Evolutionary conservation across 345 rosid species (phyloP).

Genomic region (Lepidium sativum): DNA sequence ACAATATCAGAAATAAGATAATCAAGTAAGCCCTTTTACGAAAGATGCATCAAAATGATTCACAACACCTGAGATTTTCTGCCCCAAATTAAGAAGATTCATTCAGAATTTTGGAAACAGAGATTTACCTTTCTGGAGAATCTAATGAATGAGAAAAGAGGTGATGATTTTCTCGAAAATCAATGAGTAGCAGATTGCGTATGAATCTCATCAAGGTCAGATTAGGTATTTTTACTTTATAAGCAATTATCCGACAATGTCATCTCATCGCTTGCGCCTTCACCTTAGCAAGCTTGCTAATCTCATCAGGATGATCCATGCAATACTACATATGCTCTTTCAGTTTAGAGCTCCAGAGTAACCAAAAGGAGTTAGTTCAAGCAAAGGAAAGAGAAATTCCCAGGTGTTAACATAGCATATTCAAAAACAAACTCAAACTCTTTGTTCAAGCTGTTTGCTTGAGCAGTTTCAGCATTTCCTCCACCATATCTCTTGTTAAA

Average conservation of each 20-base stretch:
- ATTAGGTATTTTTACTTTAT: too few relatives aligned
- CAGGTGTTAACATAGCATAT: too few relatives aligned
- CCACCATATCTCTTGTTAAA: too few relatives aligned
- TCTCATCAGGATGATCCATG: too few relatives aligned
- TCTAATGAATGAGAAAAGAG: neutral
- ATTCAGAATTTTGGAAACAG: neutral
- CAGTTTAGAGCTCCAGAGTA: too few relatives aligned
- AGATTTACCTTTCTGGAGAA: neutral
- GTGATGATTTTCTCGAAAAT: neutral
- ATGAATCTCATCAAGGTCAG: neutral
- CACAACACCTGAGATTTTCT: neutral
- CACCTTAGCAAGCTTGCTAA: too few relatives aligned
- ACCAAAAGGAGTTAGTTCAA: too few relatives aligned
- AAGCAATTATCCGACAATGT: slow-evolving; percentile 18
- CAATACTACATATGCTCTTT: too few relatives aligned
- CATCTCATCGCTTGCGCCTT: neutral
- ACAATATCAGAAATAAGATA: neutral
- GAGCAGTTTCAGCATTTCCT: too few relatives aligned
- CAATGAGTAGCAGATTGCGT: neutral
- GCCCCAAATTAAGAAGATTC: neutral
- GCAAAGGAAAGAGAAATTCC: too few relatives aligned
- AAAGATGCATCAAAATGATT: neutral
- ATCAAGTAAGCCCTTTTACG: neutral
- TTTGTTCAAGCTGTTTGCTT: too few relatives aligned
- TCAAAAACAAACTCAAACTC: too few relatives aligned